Percentiles rank a stretch among this genome's conserved stretches.
Conservation (phyloP, 1,284 basidiomycete species). For the Stereum hirsutum region DNA sequence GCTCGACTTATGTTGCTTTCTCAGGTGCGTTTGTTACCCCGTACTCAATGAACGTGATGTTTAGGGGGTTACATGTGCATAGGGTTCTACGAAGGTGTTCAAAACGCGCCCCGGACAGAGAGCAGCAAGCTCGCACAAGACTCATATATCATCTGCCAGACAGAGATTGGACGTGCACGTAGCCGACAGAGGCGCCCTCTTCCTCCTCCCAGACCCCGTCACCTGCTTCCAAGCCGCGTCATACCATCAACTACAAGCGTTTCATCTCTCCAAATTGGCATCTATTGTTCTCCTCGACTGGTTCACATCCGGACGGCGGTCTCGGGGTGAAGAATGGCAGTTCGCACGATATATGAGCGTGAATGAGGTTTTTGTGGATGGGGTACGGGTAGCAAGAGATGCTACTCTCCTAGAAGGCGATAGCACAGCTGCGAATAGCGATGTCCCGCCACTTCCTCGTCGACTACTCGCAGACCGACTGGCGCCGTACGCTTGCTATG, state of each 20-base stretch:
- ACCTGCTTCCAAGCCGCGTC: conserved; percentile 83
- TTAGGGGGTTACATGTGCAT: neutral
- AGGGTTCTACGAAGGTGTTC: conserved; percentile 95
- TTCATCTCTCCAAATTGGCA: conserved; percentile 51
- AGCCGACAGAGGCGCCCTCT: conserved; percentile 42
- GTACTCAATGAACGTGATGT: conserved; percentile 1
- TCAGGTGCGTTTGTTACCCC: conserved; percentile 46
- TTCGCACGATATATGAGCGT: conserved; percentile 80
- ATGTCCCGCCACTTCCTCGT: conserved; percentile 18
- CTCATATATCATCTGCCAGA: conserved; percentile 2
- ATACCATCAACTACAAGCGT: conserved; percentile 76
- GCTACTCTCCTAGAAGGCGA: conserved; percentile 56
- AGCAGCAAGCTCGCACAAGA: conserved; percentile 21
- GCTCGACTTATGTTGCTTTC: conserved; percentile 66
- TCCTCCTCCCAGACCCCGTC: conserved; percentile 86
- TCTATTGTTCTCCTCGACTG: conserved; percentile 80
- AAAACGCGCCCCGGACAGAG: conserved; percentile 54
- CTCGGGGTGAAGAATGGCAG: conserved; percentile 81
- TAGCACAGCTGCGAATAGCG: neutral
- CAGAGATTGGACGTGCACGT: conserved; percentile 55
- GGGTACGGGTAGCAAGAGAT: conserved; percentile 63
- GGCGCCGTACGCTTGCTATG: conserved; percentile 78
- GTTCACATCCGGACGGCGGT: conserved; percentile 79
- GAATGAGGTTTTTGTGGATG: conserved; percentile 75
- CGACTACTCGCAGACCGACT: conserved; percentile 54